These are phyloP conservation scores for Suhomyces kilbournensis DNA, from an alignment of 805 yeast genomes.

Conservation along the genomic window DNA sequence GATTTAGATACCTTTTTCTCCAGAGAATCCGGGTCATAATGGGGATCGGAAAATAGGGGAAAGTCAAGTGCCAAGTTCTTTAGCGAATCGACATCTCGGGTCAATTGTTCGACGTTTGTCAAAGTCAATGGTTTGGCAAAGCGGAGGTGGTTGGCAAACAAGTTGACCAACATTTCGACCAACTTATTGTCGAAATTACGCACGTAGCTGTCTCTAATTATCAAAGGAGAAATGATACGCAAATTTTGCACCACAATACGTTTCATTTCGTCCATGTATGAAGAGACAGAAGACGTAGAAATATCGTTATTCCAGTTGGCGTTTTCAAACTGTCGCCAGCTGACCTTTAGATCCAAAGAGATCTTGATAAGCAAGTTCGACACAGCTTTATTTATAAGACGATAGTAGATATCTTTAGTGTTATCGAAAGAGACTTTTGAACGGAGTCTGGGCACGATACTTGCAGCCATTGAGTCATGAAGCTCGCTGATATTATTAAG, in stretches of 20 bases:
- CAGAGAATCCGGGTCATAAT: constrained; percentile 19
- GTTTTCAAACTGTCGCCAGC: constrained; percentile 84
- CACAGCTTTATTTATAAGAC: constrained; percentile 56
- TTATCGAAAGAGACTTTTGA: constrained; percentile 50
- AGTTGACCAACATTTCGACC: constrained; percentile 58
- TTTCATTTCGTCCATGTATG: constrained; percentile 61
- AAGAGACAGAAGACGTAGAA: constrained; percentile 58
- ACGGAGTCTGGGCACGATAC: constrained; percentile 27
- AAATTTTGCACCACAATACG: constrained; percentile 45
- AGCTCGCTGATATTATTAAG: constrained; percentile 74
- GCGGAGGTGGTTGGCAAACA: constrained; percentile 56
- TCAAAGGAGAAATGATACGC: constrained; percentile 48
- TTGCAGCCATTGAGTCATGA: constrained; percentile 53
- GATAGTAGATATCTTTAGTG: constrained; percentile 55
- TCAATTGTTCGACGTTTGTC: constrained; percentile 60
- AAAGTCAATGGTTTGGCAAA: constrained; percentile 68
- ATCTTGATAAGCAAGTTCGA: constrained; percentile 55
- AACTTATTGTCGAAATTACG: constrained; percentile 74
- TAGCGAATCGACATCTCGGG: constrained; percentile 66
- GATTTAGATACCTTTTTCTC: constrained; percentile 19
- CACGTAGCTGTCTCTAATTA: constrained; percentile 67
- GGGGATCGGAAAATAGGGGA: constrained; percentile 42
- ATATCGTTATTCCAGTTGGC: constrained; percentile 54
- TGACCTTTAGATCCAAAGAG: constrained; percentile 56
- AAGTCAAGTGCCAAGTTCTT: constrained; percentile 50